Percentiles rank a stretch among this genome's conserved stretches.
Conservation (phyloP, 2,329 filamentous ascomycete genomes). For the Aspergillus felis region DNA sequence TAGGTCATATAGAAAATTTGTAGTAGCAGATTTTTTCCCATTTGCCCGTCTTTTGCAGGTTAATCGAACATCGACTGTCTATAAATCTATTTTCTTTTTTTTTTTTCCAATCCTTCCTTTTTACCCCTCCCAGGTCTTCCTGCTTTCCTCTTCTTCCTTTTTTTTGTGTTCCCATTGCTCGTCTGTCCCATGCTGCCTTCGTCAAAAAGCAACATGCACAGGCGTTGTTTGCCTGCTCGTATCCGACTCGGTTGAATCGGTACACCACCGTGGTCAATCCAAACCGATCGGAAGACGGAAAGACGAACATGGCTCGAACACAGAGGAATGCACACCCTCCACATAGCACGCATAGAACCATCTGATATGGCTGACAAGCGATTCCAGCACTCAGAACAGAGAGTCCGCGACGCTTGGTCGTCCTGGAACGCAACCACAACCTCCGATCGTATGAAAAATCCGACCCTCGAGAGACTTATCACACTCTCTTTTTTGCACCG, state of each 20-base stretch:
- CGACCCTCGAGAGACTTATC: background rate
- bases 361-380: constrained; percentile 12
- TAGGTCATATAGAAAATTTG: background rate
- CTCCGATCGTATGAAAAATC: constrained; percentile 11
- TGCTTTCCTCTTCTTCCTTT: background rate
- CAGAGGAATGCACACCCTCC: background rate
- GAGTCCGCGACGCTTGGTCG: constrained; percentile 1
- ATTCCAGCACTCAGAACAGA: constrained; percentile 4
- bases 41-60: constrained; percentile 7
- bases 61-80: constrained; percentile 12
- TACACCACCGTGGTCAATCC: background rate
- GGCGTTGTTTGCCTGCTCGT: constrained; percentile 6
- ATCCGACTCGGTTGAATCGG: background rate
- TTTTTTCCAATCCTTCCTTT: background rate
- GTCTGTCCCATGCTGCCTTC: too few relatives aligned
- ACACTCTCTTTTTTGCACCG: background rate
- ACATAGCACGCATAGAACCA: background rate
- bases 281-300: constrained; percentile 5
- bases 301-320: background rate
- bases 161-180: background rate
- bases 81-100: constrained; percentile 20
- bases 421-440: constrained; percentile 7
- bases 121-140: background rate
- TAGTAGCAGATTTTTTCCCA: constrained; percentile 2
- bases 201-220: constrained; percentile 6